These are phyloP conservation scores for Penicillium paneum DNA, from an alignment of 2,329 filamentous ascomycete genomes.

Conservation along the genomic window DNA sequence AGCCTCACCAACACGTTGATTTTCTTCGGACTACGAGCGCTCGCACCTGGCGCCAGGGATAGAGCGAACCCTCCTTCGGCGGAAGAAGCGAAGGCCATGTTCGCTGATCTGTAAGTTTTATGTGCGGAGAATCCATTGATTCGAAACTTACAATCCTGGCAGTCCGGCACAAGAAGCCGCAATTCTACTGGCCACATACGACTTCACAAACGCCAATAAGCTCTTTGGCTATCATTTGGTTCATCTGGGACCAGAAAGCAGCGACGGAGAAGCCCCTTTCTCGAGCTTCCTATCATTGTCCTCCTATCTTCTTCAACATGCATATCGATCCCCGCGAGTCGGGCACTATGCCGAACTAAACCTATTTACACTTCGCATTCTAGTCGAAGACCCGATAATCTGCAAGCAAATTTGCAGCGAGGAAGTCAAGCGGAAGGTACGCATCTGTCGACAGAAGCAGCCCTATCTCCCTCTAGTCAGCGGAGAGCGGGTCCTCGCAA, in stretches of 20 bases:
- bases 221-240: slow-evolving; percentile 86
- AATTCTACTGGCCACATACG: slow-evolving; percentile 80
- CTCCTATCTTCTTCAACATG: slow-evolving; percentile 91
- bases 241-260: slow-evolving; percentile 57
- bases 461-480: slow-evolving; percentile 76
- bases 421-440: slow-evolving; percentile 68
- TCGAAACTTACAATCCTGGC: slow-evolving; percentile 23
- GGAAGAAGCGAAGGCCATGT: slow-evolving; percentile 78
- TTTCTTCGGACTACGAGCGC: slow-evolving; percentile 77
- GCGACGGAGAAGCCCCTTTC: slow-evolving; percentile 69
- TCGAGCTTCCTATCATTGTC: slow-evolving; percentile 80
- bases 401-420: slow-evolving; percentile 82
- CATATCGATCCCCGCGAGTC: slow-evolving; percentile 74
- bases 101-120: slow-evolving; percentile 63
- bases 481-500: slow-evolving; percentile 69
- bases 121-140: slow-evolving; percentile 11
- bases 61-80: slow-evolving; percentile 61
- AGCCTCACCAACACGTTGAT: slow-evolving; percentile 73
- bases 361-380: slow-evolving; percentile 76
- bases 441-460: slow-evolving; percentile 83
- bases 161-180: slow-evolving; percentile 79
- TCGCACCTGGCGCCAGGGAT: slow-evolving; percentile 66
- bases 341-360: slow-evolving; percentile 81
- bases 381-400: slow-evolving; percentile 79
- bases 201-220: slow-evolving; percentile 93